Evolutionary conservation across 2,329 filamentous ascomycete genomes (phyloP).

Genomic region (Magnaporthales sp.): DNA sequence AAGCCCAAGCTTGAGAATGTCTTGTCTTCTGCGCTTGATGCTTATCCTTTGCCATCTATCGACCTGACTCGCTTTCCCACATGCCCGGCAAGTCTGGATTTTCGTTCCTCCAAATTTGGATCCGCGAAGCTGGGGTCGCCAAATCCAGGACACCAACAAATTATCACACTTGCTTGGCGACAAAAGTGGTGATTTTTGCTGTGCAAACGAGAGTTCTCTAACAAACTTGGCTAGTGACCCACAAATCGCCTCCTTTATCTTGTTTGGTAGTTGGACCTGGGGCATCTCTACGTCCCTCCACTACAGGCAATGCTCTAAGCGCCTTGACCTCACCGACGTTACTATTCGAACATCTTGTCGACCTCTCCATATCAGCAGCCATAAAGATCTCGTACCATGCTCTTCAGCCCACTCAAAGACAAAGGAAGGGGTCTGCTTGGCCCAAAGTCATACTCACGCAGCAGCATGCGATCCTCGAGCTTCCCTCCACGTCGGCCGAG

Average conservation of each 20-base stretch:
- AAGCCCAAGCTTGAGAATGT: not conserved
- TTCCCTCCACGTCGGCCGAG: conserved; percentile 30
- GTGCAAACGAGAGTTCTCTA: not conserved
- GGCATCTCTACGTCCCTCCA: not conserved
- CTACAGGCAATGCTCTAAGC: too few species aligned
- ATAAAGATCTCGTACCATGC: too few species aligned
- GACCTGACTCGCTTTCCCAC: not conserved
- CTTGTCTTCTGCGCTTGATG: not conserved
- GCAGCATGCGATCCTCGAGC: conserved; percentile 25
- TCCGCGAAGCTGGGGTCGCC: not conserved
- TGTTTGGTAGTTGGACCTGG: not conserved
- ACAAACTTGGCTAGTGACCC: too few species aligned
- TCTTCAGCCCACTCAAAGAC: not conserved
- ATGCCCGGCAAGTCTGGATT: not conserved
- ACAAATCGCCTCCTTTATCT: not conserved
- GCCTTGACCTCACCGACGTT: not conserved
- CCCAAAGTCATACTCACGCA: not conserved
- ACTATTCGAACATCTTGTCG: not conserved
- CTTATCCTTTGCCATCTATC: too few species aligned
- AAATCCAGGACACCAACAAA: too few species aligned
- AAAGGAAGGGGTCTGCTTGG: not conserved
- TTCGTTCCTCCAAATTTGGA: not conserved
- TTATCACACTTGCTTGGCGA: too few species aligned
- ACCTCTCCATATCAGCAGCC: too few species aligned
- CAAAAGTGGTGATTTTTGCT: not conserved